phyloP scores from a whole-genome alignment of 2,329 filamentous ascomycete species.

The Phyllosticta paracitricarpa region DNA sequence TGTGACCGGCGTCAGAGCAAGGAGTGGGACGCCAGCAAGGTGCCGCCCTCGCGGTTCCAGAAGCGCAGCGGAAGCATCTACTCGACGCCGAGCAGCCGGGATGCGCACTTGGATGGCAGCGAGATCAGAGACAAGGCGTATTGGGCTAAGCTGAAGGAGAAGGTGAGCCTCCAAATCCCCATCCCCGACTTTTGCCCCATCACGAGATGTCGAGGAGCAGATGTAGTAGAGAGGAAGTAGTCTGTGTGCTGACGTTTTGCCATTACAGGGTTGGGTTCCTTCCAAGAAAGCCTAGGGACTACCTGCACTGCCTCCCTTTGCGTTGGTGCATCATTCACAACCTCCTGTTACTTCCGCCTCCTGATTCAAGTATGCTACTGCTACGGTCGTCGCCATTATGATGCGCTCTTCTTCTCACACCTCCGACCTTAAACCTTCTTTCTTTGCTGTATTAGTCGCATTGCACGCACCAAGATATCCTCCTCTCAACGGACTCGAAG shows the following conservation, averaged over 20 bases:
- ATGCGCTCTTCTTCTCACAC: background rate
- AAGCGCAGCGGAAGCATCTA: conserved; percentile 61
- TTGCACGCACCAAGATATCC: background rate
- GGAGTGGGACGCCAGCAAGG: conserved; percentile 52
- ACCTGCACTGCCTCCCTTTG: background rate
- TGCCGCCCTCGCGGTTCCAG: conserved; percentile 58
- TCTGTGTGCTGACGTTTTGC: background rate
- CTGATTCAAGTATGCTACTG: background rate
- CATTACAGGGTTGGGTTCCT: background rate
- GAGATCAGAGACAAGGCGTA: conserved; percentile 44
- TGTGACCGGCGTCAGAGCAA: conserved; percentile 26
- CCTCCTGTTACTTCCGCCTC: background rate
- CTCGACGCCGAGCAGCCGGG: conserved; percentile 53
- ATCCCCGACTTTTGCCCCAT: background rate
- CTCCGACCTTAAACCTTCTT: background rate
- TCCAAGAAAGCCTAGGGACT: background rate
- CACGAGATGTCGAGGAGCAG: background rate
- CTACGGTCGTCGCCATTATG: background rate
- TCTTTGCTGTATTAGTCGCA: background rate
- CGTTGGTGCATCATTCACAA: background rate
- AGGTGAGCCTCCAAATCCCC: conserved; percentile 17
- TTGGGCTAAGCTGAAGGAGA: conserved; percentile 43
- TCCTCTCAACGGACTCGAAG: background rate
- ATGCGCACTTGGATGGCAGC: conserved; percentile 48
- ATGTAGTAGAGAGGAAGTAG: background rate